These are phyloP conservation scores for Edaphochlamys debaryana DNA, from an alignment of 139 green algal species.

Conservation along the genomic window DNA sequence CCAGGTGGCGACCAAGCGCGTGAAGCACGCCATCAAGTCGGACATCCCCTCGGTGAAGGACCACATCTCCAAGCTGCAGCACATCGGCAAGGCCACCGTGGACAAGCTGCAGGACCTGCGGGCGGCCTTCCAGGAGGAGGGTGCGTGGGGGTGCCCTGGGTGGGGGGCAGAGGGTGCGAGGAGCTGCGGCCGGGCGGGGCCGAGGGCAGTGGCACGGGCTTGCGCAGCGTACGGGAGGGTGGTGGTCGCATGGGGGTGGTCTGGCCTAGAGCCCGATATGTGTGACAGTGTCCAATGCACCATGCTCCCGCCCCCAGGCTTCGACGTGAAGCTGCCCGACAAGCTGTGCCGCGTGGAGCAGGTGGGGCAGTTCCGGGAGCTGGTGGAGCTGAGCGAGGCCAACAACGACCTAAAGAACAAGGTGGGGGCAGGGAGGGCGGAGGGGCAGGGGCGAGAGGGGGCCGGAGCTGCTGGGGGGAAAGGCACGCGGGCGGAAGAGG, in stretches of 20 bases:
- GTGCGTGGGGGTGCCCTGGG: slow-evolving; percentile 26
- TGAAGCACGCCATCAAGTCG: slow-evolving; percentile 74
- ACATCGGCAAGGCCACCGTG: slow-evolving; percentile 72
- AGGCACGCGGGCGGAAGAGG: too few species aligned
- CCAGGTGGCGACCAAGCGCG: slow-evolving; percentile 71
- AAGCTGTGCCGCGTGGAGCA: slow-evolving; percentile 44
- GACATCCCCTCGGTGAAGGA: slow-evolving; percentile 67
- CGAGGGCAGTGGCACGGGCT: too few species aligned
- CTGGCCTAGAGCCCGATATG: too few species aligned
- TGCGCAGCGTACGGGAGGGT: too few species aligned
- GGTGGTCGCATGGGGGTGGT: too few species aligned
- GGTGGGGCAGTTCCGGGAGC: slow-evolving; percentile 68
- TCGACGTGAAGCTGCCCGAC: slow-evolving; percentile 48
- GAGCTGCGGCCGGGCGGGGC: too few species aligned
- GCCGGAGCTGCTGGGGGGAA: too few species aligned
- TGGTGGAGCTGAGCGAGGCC: slow-evolving; percentile 73
- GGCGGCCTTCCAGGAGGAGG: slow-evolving; percentile 40
- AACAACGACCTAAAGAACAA: slow-evolving; percentile 80
- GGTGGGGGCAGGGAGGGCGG: slow-evolving; percentile 37
- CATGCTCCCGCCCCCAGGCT: too few species aligned
- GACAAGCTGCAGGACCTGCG: slow-evolving; percentile 63
- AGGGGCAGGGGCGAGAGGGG: not conserved
- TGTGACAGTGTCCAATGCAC: too few species aligned
- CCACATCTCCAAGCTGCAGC: slow-evolving; percentile 69
- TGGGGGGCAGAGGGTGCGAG: too few species aligned